phyloP scores from a whole-genome alignment of 805 yeast genomes.

The Wickerhamomyces strasburgensis region DNA sequence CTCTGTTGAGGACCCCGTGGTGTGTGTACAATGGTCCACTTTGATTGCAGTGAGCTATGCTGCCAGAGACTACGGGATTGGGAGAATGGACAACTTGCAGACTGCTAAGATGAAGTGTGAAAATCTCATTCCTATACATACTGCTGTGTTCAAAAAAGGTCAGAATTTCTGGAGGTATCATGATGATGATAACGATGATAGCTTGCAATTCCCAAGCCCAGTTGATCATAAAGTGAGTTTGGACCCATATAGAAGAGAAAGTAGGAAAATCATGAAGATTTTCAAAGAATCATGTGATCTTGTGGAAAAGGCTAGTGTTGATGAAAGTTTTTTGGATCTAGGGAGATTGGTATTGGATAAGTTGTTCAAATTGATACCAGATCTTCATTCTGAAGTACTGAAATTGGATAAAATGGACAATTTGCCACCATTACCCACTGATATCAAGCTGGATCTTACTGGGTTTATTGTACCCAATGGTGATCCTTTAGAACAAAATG shows the following conservation, averaged over 20 bases:
- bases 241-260: conserved; percentile 88
- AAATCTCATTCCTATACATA: conserved; percentile 71
- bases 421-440: conserved; percentile 37
- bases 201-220: conserved; percentile 54
- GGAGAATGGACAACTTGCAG: conserved; percentile 66
- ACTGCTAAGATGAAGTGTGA: conserved; percentile 77
- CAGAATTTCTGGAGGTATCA: conserved; percentile 77
- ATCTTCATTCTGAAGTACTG: conserved; percentile 25
- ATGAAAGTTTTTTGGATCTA: conserved; percentile 84
- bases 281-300: conserved; percentile 56
- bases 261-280: conserved; percentile 68
- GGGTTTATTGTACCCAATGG: conserved; percentile 13
- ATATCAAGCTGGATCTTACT: conserved; percentile 28
- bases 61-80: conserved; percentile 79
- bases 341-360: conserved; percentile 55
- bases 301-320: conserved; percentile 93
- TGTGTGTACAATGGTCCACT: conserved; percentile 89
- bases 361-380: conserved; percentile 44
- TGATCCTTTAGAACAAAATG: conserved; percentile 12
- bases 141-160: conserved; percentile 89
- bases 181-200: conserved; percentile 38
- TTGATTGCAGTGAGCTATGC: conserved; percentile 89
- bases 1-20: conserved; percentile 71
- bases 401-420: conserved; percentile 18
- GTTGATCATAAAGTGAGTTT: conserved; percentile 74